Evolutionary conservation across 2,329 filamentous ascomycete genomes (phyloP).

Genomic region (Xylariaceae sp.): DNA sequence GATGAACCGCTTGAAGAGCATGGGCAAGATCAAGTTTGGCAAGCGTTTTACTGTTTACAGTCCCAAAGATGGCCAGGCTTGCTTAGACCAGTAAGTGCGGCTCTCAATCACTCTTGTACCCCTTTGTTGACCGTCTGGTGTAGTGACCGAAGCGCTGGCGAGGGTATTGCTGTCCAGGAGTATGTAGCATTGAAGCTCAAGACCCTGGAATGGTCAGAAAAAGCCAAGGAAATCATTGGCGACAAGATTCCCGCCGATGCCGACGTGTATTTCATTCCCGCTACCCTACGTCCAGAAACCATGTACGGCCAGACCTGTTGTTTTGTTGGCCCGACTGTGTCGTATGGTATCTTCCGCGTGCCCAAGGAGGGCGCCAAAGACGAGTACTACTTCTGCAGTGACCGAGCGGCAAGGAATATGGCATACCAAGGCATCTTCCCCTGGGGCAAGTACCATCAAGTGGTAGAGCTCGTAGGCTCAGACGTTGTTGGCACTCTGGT

Average conservation of each 20-base stretch:
- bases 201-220: slow-evolving; percentile 82
- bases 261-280: slow-evolving; percentile 84
- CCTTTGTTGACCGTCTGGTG: background rate
- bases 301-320: slow-evolving; percentile 99
- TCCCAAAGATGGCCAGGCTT: slow-evolving; percentile 82
- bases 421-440: slow-evolving; percentile 86
- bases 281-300: slow-evolving; percentile 90
- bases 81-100: slow-evolving; percentile 63
- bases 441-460: slow-evolving; percentile 54
- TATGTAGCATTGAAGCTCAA: slow-evolving; percentile 91
- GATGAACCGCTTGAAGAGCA: slow-evolving; percentile 85
- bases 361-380: slow-evolving; percentile 49
- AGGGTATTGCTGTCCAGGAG: slow-evolving; percentile 81
- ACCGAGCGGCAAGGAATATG: slow-evolving; percentile 92
- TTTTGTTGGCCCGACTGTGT: slow-evolving; percentile 87
- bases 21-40: slow-evolving; percentile 90
- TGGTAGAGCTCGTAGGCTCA: slow-evolving; percentile 70
- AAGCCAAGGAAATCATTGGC: slow-evolving; percentile 66
- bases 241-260: slow-evolving; percentile 75
- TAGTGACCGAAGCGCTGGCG: slow-evolving; percentile 68
- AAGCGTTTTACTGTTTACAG: slow-evolving; percentile 92
- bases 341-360: slow-evolving; percentile 72
- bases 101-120: background rate
- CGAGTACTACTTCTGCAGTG: slow-evolving; percentile 80
- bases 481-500: slow-evolving; percentile 85